A percentile compares a stretch with the other conserved stretches of the same genome.
Conservation (phyloP, 2,329 filamentous ascomycete species). For the Cercospora nicotianae region DNA sequence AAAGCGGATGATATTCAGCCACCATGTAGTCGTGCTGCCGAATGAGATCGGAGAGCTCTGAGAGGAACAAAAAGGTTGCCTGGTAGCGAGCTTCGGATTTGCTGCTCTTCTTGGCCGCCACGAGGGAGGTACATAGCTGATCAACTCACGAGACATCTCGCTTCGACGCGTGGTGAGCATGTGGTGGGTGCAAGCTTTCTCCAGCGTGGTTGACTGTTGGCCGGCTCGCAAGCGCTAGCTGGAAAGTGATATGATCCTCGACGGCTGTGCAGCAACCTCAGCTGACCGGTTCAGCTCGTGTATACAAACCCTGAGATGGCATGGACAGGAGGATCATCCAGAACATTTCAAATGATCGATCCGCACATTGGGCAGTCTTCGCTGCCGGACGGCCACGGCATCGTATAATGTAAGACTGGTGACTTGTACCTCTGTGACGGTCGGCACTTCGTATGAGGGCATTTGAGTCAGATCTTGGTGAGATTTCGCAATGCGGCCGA, state of each 20-base stretch:
- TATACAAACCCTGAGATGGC: background rate
- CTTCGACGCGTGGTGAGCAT: constrained; percentile 15
- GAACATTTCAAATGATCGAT: background rate
- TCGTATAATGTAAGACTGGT: background rate
- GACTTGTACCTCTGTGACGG: background rate
- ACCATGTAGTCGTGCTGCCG: background rate
- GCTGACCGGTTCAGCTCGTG: background rate
- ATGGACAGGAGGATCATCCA: background rate
- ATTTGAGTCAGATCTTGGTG: constrained; percentile 4
- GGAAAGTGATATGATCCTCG: background rate
- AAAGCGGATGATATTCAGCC: background rate
- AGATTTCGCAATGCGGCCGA: constrained; percentile 15
- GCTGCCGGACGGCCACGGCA: background rate
- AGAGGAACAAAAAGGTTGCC: constrained; percentile 16
- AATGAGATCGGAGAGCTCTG: constrained; percentile 1
- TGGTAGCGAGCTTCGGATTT: constrained; percentile 9
- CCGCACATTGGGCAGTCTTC: background rate
- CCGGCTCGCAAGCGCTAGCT: constrained; percentile 13
- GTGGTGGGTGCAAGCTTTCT: constrained; percentile 2
- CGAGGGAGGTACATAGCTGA: background rate
- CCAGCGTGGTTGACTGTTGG: constrained; percentile 5
- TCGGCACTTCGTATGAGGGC: background rate
- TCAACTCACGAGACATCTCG: constrained; percentile 4
- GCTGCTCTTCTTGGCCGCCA: background rate
- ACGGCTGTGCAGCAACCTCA: background rate